Evolutionary conservation across 805 yeast genomes (phyloP).

Genomic region (Yarrowia osloensis): DNA sequence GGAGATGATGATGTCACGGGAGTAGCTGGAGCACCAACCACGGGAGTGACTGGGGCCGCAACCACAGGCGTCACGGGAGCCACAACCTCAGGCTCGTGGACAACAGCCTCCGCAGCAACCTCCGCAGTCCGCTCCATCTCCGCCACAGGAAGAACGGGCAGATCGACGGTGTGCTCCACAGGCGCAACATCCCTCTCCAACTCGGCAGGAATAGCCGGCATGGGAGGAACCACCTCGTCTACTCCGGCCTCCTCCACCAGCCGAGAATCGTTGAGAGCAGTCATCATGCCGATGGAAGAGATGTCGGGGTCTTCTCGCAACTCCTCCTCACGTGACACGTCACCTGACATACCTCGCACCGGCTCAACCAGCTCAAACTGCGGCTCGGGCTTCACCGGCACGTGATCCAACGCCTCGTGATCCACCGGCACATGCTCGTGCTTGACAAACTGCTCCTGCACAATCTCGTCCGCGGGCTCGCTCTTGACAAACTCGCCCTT

Average conservation of each 20-base stretch:
- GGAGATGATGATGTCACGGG: neutral
- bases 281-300: neutral
- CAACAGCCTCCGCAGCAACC: neutral
- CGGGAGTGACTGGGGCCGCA: neutral
- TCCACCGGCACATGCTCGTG: neutral
- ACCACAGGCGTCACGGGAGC: neutral
- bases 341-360: neutral
- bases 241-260: neutral
- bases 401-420: neutral
- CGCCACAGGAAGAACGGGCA: slow-evolving; percentile 4
- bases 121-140: neutral
- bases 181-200: neutral
- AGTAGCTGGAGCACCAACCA: neutral
- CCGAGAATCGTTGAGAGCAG: slow-evolving; percentile 13
- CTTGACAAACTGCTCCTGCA: neutral
- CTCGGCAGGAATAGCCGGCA: slow-evolving; percentile 2
- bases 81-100: neutral
- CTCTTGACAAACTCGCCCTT: slow-evolving; percentile 7
- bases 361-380: slow-evolving; percentile 8
- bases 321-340: neutral
- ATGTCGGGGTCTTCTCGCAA: neutral
- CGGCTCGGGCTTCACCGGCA: slow-evolving; percentile 4
- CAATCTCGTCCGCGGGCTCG: neutral
- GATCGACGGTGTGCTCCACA: neutral
- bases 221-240: neutral